Conservation (phyloP, 225 moss, liverwort and hornwort species). For the Pseudoscleropodium purum region DNA sequence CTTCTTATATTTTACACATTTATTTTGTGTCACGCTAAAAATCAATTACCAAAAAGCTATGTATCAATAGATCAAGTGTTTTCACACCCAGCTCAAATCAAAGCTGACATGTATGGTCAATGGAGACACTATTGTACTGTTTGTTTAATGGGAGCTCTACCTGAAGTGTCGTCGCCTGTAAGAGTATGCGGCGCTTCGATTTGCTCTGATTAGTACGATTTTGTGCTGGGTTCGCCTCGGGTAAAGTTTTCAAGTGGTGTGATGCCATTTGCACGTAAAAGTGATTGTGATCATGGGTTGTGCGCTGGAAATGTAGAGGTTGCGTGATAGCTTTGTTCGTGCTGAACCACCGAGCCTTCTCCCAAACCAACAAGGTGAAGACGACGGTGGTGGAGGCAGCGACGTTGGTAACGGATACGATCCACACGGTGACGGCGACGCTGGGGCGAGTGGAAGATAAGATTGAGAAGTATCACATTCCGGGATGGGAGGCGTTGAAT, state of each 20-base stretch:
- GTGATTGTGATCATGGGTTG: background rate
- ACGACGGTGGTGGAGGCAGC: constrained; percentile 36
- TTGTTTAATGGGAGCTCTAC: background rate
- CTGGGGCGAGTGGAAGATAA: constrained; percentile 28
- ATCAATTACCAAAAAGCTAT: background rate
- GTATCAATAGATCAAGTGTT: background rate
- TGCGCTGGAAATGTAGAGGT: constrained; percentile 21
- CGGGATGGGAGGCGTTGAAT: constrained; percentile 33
- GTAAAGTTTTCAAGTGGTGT: too few relatives aligned
- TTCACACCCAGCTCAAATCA: background rate
- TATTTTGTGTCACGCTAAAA: background rate
- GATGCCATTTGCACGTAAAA: background rate
- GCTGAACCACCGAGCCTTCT: constrained; percentile 31
- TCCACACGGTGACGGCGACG: constrained; percentile 33
- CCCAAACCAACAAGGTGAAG: constrained; percentile 44
- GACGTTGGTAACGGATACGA: constrained; percentile 39
- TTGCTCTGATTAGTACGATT: background rate
- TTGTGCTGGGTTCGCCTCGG: background rate
- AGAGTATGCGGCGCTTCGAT: background rate
- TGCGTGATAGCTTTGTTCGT: constrained; percentile 42
- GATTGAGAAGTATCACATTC: constrained; percentile 32
- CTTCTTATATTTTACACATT: background rate
- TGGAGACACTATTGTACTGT: background rate
- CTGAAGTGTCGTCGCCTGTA: too few relatives aligned
- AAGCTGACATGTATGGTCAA: background rate